Evolutionary conservation across 305 asterid genomes (phyloP), one percentile per base, ranked within the genome.

Genomic region (Plantago lanceolata): DNA sequence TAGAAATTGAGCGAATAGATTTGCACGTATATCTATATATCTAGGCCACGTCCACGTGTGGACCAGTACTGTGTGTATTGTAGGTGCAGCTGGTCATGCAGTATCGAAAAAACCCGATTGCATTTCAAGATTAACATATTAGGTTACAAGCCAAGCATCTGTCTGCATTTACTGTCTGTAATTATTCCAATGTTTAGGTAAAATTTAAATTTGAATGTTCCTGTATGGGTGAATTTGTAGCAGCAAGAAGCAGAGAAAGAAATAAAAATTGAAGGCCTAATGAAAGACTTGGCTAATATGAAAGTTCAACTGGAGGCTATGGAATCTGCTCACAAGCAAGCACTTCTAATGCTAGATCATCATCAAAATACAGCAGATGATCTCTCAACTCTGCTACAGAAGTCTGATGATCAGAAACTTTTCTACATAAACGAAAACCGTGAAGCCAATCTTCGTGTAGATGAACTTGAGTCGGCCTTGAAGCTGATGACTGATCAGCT

Each of bases 291-390:
- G 57, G 85, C 84, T 18, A 77, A 47, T 19, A 35, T 74, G 18
- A 82, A 73, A 73, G 12, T 82, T 50, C 79, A 81, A 59, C 54
- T 82, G 3, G 93, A 78, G 61, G 83, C 81, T 3, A 86, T 79
- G 66, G 90, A 89, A 8, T 71, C 76, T 2, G 83, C 82, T 1
- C 74, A 74, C 75, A 83, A 72, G 61, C 86, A 86, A 71, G 83
- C 71, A 19, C 74, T 81, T 26, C 70, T 71, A 18, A 56, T 72
- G 73, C 56, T 81, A n/a, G 81, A 80, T 44, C 80, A 85, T 60
- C 73, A 71, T 69, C 76, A 78, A 18, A 73, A 79, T 65, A 72
- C 78, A 56, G 61, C 71, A 19, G 70, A 84, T 11, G 86, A 87
- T 3, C 83, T 83, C 11, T 69, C 76, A 24, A 57, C 54, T 4